Evolutionary conservation across 768 basidiomycete genomes (phyloP).

Genomic region (Rhizopogon vulgaris): DNA sequence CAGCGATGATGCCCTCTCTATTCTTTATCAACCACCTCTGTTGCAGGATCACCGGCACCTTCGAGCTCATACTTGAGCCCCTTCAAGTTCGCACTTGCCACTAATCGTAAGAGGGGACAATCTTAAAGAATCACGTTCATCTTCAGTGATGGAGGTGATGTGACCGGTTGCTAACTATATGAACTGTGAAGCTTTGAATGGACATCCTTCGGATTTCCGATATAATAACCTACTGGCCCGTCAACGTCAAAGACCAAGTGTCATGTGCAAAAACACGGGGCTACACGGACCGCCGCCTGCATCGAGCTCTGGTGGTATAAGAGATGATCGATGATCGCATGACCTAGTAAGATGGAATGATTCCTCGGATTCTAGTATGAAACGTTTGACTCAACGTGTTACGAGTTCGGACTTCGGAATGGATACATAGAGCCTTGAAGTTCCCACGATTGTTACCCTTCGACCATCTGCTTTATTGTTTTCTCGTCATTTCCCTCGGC

Average conservation of each 20-base stretch:
- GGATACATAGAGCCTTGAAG: constrained; percentile 15
- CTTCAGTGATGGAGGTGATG: no score
- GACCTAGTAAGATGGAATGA: not conserved
- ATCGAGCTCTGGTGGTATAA: no score
- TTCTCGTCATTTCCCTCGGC: constrained; percentile 6
- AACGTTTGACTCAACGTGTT: no score
- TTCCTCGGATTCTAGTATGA: no score
- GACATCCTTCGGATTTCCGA: no score
- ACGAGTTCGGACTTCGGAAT: constrained; percentile 7
- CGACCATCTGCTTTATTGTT: constrained; percentile 5
- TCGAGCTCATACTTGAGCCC: not conserved
- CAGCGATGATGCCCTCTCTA: no score
- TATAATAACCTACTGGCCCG: no score
- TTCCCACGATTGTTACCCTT: constrained; percentile 24
- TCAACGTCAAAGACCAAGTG: no score
- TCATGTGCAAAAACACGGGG: no score
- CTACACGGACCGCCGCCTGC: no score
- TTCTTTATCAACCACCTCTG: not conserved
- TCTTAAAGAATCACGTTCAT: not conserved
- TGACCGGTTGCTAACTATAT: no score
- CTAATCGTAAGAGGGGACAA: not conserved
- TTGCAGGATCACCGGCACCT: constrained; percentile 12
- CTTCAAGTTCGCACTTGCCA: not conserved
- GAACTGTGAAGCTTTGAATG: not conserved
- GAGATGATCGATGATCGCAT: no score